Conservation (phyloP, 192 early-diverging fungal genomes). For the Helicostylum pulchrum region DNA sequence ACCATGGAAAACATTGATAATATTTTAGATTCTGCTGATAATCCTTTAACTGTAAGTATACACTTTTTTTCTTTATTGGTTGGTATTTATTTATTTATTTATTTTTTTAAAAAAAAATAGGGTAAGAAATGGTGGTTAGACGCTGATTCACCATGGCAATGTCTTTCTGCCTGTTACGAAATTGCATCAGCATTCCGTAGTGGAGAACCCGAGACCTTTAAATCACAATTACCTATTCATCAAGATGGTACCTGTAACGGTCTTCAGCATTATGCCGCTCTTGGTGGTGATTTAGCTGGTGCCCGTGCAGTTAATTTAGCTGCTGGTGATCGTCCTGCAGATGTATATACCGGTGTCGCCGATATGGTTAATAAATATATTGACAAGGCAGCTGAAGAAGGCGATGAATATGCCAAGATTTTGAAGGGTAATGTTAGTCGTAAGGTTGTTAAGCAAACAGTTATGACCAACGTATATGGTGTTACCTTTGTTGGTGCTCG, state of each 20-base stretch:
- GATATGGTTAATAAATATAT: conserved; percentile 65
- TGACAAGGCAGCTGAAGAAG: conserved; percentile 61
- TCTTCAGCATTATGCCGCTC: conserved; percentile 96
- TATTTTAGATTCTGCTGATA: conserved; percentile 79
- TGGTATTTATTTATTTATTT: conserved; percentile 13
- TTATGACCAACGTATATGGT: conserved; percentile 99
- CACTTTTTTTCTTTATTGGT: neutral
- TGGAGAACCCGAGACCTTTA: conserved; percentile 66
- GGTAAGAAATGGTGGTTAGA: conserved; percentile 86
- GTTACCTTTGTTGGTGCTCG: conserved; percentile 95
- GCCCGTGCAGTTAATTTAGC: conserved; percentile 87
- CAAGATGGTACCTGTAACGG: conserved; percentile 99
- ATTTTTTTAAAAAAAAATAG: conserved; percentile 19
- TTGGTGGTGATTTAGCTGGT: conserved; percentile 87
- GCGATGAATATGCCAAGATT: conserved; percentile 59
- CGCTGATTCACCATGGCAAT: conserved; percentile 92
- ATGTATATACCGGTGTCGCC: conserved; percentile 93
- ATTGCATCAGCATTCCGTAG: conserved; percentile 68
- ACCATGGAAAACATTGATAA: conserved; percentile 73
- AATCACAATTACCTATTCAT: conserved; percentile 82
- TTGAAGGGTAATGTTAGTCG: conserved; percentile 74
- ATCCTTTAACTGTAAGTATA: conserved; percentile 55
- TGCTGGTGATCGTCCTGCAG: conserved; percentile 80
- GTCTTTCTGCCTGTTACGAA: conserved; percentile 88
- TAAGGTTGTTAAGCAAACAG: conserved; percentile 97